Evolutionary conservation across 2,329 filamentous ascomycete species (phyloP).

Genomic region (Cordyceps fumosorosea): DNA sequence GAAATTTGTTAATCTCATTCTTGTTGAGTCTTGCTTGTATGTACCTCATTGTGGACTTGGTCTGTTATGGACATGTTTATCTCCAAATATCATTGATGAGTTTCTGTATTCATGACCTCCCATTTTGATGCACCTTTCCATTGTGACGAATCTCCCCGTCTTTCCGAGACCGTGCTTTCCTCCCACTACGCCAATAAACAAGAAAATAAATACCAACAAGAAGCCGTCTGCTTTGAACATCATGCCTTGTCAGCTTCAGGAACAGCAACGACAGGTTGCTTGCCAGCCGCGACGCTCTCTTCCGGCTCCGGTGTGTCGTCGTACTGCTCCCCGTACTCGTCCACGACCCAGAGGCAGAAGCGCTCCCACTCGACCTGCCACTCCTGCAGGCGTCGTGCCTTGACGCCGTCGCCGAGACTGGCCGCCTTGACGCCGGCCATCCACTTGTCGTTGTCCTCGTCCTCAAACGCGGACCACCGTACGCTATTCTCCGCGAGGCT

Average conservation of each 20-base stretch:
- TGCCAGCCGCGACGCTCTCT: neutral
- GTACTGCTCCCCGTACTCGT: conserved; percentile 66
- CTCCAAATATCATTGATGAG: neutral
- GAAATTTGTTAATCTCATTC: neutral
- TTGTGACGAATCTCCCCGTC: neutral
- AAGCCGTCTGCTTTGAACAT: neutral
- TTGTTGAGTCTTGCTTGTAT: no score
- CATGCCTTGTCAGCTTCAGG: neutral
- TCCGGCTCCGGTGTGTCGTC: conserved; percentile 24
- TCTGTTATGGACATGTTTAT: neutral
- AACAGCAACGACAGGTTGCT: neutral
- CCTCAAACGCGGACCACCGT: conserved; percentile 82
- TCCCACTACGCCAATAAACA: neutral
- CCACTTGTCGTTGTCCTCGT: conserved; percentile 67
- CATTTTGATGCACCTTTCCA: neutral
- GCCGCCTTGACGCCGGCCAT: conserved; percentile 65
- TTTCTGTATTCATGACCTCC: neutral
- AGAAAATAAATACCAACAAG: neutral
- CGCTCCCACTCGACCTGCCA: conserved; percentile 81
- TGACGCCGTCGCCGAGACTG: conserved; percentile 61
- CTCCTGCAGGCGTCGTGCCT: conserved; percentile 66
- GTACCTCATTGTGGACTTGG: no score
- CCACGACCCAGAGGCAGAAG: conserved; percentile 85
- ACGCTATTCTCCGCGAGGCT: conserved; percentile 89
- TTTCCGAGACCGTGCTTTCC: neutral